Conservation (phyloP, 345 rosid genomes). For the Heritiera fomes region DNA sequence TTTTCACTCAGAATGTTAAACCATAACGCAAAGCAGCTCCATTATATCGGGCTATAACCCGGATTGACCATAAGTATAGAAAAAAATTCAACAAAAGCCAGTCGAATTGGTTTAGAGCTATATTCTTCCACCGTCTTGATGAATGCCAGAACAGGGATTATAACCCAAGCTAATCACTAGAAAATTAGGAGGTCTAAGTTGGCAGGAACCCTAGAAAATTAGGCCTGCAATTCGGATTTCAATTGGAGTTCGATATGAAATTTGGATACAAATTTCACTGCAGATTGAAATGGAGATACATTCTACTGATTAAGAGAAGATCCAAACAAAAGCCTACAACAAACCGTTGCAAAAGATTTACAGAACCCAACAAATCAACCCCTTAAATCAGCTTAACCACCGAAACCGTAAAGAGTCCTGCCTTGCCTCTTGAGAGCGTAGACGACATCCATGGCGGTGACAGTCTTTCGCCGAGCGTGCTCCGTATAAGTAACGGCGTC, state of each 20-base stretch:
- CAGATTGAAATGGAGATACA: not conserved
- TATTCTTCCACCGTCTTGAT: too few species aligned
- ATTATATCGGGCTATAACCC: too few species aligned
- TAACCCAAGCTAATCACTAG: too few species aligned
- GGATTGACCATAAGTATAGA: too few species aligned
- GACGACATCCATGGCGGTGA: conserved; percentile 40
- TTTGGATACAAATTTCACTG: not conserved
- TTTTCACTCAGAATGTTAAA: too few species aligned
- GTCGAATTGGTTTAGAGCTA: too few species aligned
- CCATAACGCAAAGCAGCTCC: too few species aligned
- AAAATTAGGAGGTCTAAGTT: too few species aligned
- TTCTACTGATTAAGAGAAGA: not conserved
- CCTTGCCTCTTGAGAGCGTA: conserved; percentile 42
- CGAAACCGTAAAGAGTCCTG: conserved; percentile 24
- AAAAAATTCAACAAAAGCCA: too few species aligned
- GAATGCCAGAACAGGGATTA: too few species aligned
- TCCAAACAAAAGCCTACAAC: not conserved
- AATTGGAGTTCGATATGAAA: not conserved
- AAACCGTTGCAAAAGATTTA: not conserved
- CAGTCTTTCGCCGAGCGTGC: conserved; percentile 32
- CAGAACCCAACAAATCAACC: not conserved
- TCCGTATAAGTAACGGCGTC: conserved; percentile 23
- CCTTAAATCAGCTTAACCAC: conserved; percentile 6
- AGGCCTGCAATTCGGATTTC: not conserved
- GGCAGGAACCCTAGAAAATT: not conserved